A percentile compares a stretch with the other conserved stretches of the same genome.
Conservation (phyloP, 345 rosid genomes). For the Physaria fendleri region DNA sequence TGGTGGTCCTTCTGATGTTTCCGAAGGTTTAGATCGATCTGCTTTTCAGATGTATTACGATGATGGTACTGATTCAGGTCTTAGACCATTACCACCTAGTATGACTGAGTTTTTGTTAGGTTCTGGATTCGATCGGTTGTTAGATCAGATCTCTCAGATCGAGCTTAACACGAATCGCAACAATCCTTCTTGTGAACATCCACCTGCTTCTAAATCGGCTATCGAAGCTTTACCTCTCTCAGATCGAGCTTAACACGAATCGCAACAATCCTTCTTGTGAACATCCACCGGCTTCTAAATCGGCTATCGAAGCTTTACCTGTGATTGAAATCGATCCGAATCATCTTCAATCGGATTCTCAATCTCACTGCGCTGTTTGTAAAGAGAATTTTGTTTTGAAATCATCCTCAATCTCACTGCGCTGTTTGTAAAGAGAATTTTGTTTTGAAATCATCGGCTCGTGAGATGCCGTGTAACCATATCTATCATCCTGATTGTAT, state of each 20-base stretch:
- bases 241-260: conserved; percentile 55
- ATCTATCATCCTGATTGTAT: conserved; percentile 86
- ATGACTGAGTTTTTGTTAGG: conserved; percentile 86
- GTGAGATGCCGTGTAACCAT: conserved; percentile 96
- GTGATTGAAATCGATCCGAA: conserved; percentile 37
- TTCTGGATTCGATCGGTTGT: conserved; percentile 73
- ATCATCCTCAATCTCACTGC: conserved; percentile 71
- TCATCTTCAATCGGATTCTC: conserved; percentile 46
- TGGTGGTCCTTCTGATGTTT: conserved; percentile 21
- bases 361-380: conserved; percentile 84
- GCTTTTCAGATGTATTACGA: conserved; percentile 75
- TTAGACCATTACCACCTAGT: conserved; percentile 68
- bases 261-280: conserved; percentile 44
- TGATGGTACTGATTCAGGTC: conserved; percentile 74
- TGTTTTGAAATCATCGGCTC: conserved; percentile 52
- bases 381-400: conserved; percentile 69
- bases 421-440: conserved; percentile 89
- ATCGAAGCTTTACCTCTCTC: conserved; percentile 83
- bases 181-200: conserved; percentile 45
- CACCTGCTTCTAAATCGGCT: conserved; percentile 85
- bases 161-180: conserved; percentile 57
- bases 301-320: conserved; percentile 83
- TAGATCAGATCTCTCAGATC: conserved; percentile 75
- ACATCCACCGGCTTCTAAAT: conserved; percentile 78
- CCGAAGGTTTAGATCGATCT: conserved; percentile 29